Percentiles rank a stretch among this genome's conserved stretches.
These are phyloP conservation scores for Trametes villosa DNA, from an alignment of 768 basidiomycete species.

Conservation along the genomic window DNA sequence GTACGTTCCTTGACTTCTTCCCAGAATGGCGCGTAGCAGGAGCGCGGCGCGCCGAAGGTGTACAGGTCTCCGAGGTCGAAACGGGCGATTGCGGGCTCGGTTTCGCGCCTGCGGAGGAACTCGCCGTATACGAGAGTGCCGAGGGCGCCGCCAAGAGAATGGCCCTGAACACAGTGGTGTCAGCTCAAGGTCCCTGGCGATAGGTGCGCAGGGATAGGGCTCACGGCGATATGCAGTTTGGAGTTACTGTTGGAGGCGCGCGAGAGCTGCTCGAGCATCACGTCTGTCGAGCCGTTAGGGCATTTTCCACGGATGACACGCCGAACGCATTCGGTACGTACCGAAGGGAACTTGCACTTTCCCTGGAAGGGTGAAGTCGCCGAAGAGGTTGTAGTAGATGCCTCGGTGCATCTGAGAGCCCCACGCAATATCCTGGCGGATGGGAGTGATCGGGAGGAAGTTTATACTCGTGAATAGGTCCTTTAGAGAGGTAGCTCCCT, in stretches of 20 bases:
- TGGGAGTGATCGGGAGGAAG: neutral
- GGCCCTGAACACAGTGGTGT: conserved; percentile 10
- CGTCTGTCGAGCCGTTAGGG: neutral
- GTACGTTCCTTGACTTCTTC: neutral
- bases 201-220: neutral
- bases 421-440: neutral
- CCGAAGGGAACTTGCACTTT: conserved; percentile 2
- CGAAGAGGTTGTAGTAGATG: conserved; percentile 5
- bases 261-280: conserved; percentile 5
- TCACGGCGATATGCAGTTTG: conserved; percentile 14
- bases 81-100: neutral
- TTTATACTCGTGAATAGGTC: neutral
- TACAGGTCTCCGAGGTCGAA: conserved; percentile 17
- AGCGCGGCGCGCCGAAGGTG: conserved; percentile 1
- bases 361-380: neutral
- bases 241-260: neutral
- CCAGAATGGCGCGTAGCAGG: conserved; percentile 6
- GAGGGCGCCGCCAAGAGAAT: conserved; percentile 13
- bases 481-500: conserved; percentile 10
- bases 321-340: neutral
- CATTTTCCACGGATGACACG: neutral
- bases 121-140: conserved; percentile 13
- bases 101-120: conserved; percentile 14
- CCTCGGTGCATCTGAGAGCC: conserved; percentile 1
- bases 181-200: no score